These are phyloP conservation scores for Candida taoyuanica DNA, from an alignment of 805 yeast species.

Conservation along the genomic window DNA sequence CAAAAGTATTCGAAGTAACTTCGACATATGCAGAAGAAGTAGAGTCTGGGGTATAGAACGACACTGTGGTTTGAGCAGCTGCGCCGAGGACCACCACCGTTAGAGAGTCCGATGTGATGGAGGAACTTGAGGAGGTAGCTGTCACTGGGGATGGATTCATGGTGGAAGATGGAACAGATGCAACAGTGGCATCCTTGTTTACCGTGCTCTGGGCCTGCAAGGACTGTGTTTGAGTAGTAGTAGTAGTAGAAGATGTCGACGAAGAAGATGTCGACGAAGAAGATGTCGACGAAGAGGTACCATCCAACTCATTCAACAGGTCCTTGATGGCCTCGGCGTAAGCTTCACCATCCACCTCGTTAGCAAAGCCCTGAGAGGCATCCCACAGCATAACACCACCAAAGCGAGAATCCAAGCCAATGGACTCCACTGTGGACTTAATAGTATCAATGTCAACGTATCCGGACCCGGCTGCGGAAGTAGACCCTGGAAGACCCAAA, in stretches of 20 bases:
- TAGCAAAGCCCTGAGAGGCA: slow-evolving; percentile 67
- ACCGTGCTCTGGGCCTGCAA: slow-evolving; percentile 4
- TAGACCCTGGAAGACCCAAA: slow-evolving; percentile 71
- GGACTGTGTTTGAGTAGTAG: slow-evolving; percentile 2
- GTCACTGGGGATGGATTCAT: slow-evolving; percentile 1
- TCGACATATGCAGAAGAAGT: slow-evolving; percentile 4
- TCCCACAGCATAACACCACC: slow-evolving; percentile 95
- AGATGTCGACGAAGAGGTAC: too few relatives aligned
- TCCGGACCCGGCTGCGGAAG: slow-evolving; percentile 57
- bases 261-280: too few relatives aligned
- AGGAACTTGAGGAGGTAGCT: neutral
- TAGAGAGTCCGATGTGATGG: too few relatives aligned
- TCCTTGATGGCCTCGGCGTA: slow-evolving; percentile 42
- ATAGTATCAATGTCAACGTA: slow-evolving; percentile 40
- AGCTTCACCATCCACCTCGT: slow-evolving; percentile 38
- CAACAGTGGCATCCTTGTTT: slow-evolving; percentile 5
- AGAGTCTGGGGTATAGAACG: neutral
- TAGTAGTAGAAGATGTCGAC: slow-evolving; percentile 16
- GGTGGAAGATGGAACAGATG: slow-evolving; percentile 3
- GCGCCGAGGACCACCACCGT: too few relatives aligned
- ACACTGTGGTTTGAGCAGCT: slow-evolving; percentile 6
- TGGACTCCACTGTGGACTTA: slow-evolving; percentile 55
- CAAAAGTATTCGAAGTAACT: slow-evolving; percentile 10
- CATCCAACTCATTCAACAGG: slow-evolving; percentile 35
- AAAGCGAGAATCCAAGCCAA: slow-evolving; percentile 64